These are phyloP conservation scores for Pseudocercospora vitis DNA, from an alignment of 2,329 filamentous ascomycete genomes.

Conservation along the genomic window DNA sequence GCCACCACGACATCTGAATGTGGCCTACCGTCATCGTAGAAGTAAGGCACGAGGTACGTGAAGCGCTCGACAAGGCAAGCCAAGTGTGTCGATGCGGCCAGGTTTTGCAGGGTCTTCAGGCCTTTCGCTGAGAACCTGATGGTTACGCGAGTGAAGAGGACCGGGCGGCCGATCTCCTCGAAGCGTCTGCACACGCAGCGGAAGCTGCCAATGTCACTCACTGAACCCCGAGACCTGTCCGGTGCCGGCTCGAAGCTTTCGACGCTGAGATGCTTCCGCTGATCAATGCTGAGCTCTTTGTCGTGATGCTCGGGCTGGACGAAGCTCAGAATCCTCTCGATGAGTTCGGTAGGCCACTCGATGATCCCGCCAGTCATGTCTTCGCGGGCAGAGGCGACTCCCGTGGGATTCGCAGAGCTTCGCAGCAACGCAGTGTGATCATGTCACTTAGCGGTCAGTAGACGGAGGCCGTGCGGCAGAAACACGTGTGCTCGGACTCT, in stretches of 20 bases:
- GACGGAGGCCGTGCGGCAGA: neutral
- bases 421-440: neutral
- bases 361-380: slow-evolving; percentile 7
- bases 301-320: slow-evolving; percentile 52
- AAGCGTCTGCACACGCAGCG: slow-evolving; percentile 52
- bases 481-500: neutral
- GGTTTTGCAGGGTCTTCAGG: slow-evolving; percentile 50
- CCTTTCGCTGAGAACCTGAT: slow-evolving; percentile 53
- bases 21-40: slow-evolving; percentile 54
- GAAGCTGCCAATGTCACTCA: slow-evolving; percentile 49
- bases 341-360: slow-evolving; percentile 46
- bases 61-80: slow-evolving; percentile 59
- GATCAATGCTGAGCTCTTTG: slow-evolving; percentile 51
- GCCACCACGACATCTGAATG: neutral
- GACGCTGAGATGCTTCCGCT: slow-evolving; percentile 53
- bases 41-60: slow-evolving; percentile 61
- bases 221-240: slow-evolving; percentile 44
- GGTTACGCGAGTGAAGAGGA: slow-evolving; percentile 54
- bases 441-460: neutral
- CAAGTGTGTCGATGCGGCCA: slow-evolving; percentile 52
- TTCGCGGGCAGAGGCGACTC: neutral
- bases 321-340: slow-evolving; percentile 53
- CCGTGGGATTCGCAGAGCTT: neutral
- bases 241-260: slow-evolving; percentile 52
- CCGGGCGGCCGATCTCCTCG: slow-evolving; percentile 51